These are phyloP conservation scores for Hypoxylon sp. DNA, from an alignment of 2,329 filamentous ascomycete species.

Conservation along the genomic window DNA sequence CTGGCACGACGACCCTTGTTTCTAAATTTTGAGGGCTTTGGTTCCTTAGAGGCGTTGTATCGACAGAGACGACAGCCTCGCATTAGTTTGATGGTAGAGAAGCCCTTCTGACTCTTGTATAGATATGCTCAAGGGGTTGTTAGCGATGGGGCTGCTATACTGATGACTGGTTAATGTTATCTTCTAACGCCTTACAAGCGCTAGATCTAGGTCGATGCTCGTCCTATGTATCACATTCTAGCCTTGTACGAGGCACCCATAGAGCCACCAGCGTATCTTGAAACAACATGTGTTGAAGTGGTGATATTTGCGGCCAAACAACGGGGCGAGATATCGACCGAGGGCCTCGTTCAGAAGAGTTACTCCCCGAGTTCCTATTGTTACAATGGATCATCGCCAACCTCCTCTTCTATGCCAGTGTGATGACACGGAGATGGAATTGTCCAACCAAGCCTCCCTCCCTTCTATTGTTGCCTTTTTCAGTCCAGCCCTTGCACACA, in stretches of 20 bases:
- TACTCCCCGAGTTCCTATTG: conserved; percentile 13
- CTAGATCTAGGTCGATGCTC: too few relatives aligned
- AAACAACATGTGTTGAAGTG: conserved; percentile 16
- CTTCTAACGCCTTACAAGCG: too few relatives aligned
- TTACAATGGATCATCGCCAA: conserved; percentile 21
- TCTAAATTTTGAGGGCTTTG: too few relatives aligned
- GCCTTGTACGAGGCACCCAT: too few relatives aligned
- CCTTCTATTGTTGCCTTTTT: not conserved
- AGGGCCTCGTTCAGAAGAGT: not conserved
- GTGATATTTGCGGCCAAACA: conserved; percentile 3
- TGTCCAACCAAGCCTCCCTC: not conserved
- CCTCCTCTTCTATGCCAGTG: not conserved
- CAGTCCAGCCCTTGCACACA: not conserved
- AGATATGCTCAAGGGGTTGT: too few relatives aligned
- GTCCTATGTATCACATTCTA: too few relatives aligned
- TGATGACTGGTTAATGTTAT: too few relatives aligned
- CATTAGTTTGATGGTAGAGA: too few relatives aligned
- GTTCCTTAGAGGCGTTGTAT: not conserved
- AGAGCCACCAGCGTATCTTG: not conserved
- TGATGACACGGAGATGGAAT: not conserved
- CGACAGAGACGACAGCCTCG: too few relatives aligned
- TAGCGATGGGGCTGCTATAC: too few relatives aligned
- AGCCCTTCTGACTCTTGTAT: too few relatives aligned
- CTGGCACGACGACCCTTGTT: conserved; percentile 12
- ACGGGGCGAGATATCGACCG: not conserved